Base-by-base conservation (phyloP, 768 basidiomycete species). In the Suillus weaverae region DNA sequence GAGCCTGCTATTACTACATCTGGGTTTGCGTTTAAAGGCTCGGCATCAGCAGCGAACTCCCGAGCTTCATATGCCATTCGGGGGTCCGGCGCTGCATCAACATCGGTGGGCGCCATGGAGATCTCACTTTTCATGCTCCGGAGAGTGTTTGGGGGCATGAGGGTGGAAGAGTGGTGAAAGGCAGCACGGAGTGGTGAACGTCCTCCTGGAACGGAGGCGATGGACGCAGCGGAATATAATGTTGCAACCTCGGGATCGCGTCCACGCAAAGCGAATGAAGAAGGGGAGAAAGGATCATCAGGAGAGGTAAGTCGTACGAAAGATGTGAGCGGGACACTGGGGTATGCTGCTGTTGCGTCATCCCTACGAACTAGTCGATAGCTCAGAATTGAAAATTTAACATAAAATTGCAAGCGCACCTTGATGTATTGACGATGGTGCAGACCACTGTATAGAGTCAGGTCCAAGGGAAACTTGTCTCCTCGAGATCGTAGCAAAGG, bases 201-300 rank as follows among this genome's bases (percentile, higher is more conserved):
- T 50, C 77, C 79, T 30, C 79, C 76, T 7, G 89, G 85, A 35
- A 93, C 83, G 33, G 89, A 90, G 78, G 87, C 85, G 30, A 94
- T 81, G 2, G 90, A 92, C 6, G 91, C 91, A 0, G 91, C 91
- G n/a, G 91, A 91, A 74, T 94, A 95, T 6, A 94, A 80, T 4
- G 92, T 94, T 20, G 92, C 90, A 11, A 92, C 89, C 60, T 95
- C 94, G 1, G 89, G 82, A 74, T 94, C 93, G 22, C 83, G 82
- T 14, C 80, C 78, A 39, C 83, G 79, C 48, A 73, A 62, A 50
- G 65, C 46, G 39, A 70, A 63, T 41, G 71, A 67, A 14, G 79
- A 74, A 2, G 82, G 78, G 0, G 83, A 77, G 71, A 86, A 89
- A 0, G 86, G 79, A 64, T 87, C 86, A 69, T 89, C 85, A 6